Percentiles rank a stretch among this genome's conserved stretches.
These are phyloP conservation scores for Cyclocybe cylindracea DNA, from an alignment of 768 basidiomycete species.

Conservation along the genomic window DNA sequence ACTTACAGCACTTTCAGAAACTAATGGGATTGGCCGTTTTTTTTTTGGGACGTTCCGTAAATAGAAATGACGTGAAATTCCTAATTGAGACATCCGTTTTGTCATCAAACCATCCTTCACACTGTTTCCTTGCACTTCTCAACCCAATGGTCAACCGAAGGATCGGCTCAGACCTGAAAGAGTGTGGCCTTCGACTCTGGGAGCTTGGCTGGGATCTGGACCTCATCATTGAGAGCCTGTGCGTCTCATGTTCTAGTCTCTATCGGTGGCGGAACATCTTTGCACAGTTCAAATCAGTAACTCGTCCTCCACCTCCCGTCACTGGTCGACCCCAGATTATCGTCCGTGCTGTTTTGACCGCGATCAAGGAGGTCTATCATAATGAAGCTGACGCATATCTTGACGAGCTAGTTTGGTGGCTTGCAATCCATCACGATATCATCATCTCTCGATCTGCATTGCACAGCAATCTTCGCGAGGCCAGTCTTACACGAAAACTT, in stretches of 20 bases:
- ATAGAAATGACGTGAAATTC: too few relatives aligned
- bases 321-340: constrained; percentile 18
- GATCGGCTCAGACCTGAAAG: constrained; percentile 27
- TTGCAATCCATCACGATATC: constrained; percentile 22
- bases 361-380: constrained; percentile 18
- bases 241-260: constrained; percentile 23
- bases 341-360: constrained; percentile 15
- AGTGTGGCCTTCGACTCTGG: constrained; percentile 23
- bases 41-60: too few relatives aligned
- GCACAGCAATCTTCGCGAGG: constrained; percentile 67
- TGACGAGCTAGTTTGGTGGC: constrained; percentile 21
- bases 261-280: constrained; percentile 25
- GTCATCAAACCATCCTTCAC: too few relatives aligned
- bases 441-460: constrained; percentile 16
- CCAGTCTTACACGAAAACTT: constrained; percentile 78
- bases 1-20: too few relatives aligned
- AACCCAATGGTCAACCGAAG: constrained; percentile 19
- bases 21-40: too few relatives aligned
- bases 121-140: too few relatives aligned
- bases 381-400: constrained; percentile 16
- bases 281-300: constrained; percentile 15
- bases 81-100: too few relatives aligned
- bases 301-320: constrained; percentile 15
- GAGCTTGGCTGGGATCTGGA: constrained; percentile 19
- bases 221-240: constrained; percentile 19